Conservation (phyloP, 257 asterid genomes). For the Verbena officinalis region DNA sequence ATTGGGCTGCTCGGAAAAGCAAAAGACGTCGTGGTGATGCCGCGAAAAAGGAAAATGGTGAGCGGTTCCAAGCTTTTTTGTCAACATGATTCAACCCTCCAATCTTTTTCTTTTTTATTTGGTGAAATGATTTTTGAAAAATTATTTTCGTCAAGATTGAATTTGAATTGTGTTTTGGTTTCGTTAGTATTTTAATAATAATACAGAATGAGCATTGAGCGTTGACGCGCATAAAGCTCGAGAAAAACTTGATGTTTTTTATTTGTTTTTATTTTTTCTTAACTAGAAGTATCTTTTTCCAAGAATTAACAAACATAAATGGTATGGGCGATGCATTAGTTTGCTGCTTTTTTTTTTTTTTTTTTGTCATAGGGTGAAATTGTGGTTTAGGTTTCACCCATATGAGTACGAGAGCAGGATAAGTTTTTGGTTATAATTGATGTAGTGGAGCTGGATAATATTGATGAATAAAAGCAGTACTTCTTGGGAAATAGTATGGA, state of each 20-base stretch:
- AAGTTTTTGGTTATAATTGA: neutral
- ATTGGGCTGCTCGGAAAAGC: slow-evolving; percentile 75
- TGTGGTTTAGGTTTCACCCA: neutral
- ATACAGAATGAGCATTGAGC: too few relatives aligned
- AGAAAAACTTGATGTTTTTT: too few relatives aligned
- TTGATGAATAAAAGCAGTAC: neutral
- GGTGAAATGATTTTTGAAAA: too few relatives aligned
- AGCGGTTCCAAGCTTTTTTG: slow-evolving; percentile 24
- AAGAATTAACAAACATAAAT: too few relatives aligned
- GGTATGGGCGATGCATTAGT: too few relatives aligned
- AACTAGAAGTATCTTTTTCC: too few relatives aligned
- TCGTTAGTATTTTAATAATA: too few relatives aligned
- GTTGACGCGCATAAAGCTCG: too few relatives aligned
- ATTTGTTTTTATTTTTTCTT: too few relatives aligned
- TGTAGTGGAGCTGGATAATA: slow-evolving; percentile 6
- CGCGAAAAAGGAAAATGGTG: slow-evolving; percentile 51
- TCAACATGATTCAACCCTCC: slow-evolving; percentile 5
- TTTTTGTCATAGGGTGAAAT: too few relatives aligned
- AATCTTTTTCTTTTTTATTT: too few relatives aligned
- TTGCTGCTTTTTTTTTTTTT: neutral
- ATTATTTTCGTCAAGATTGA: neutral
- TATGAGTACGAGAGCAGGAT: neutral
- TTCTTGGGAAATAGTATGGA: neutral
- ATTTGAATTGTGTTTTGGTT: too few relatives aligned
- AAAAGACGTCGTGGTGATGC: slow-evolving; percentile 76